A percentile compares a stretch with the other conserved stretches of the same genome.
Evolutionary conservation across 768 basidiomycete genomes (phyloP).

Genomic region (Mycena filopes): DNA sequence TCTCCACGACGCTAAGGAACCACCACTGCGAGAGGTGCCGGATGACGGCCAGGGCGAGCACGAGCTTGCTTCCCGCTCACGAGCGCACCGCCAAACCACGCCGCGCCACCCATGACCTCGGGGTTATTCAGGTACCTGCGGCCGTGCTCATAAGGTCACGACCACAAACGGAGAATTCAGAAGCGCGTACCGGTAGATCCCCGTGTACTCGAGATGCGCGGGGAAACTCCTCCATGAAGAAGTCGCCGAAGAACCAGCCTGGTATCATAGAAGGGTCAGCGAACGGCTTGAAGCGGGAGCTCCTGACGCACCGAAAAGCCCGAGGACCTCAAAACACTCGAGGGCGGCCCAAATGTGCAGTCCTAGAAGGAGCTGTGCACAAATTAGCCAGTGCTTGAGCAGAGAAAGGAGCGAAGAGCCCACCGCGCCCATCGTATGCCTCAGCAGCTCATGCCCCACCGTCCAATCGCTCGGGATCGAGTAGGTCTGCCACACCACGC

Average conservation of each 20-base stretch:
- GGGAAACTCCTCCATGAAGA: constrained; percentile 97
- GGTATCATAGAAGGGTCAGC: constrained; percentile 1
- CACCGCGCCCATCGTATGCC: constrained; percentile 90
- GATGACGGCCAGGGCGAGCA: constrained; percentile 84
- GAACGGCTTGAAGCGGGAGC: no score
- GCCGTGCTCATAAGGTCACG: constrained; percentile 4
- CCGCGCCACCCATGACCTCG: constrained; percentile 94
- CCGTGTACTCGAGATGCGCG: constrained; percentile 90
- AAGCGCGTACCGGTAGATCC: constrained; percentile 85
- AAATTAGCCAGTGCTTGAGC: constrained; percentile 5
- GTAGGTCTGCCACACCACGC: constrained; percentile 93
- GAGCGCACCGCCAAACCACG: constrained; percentile 92
- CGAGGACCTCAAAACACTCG: constrained; percentile 93
- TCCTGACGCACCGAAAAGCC: constrained; percentile 84
- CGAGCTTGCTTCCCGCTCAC: constrained; percentile 95
- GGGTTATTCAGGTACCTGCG: constrained; percentile 91
- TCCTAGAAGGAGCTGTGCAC: constrained; percentile 76
- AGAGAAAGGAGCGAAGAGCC: constrained; percentile 43
- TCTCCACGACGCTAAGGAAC: constrained; percentile 93
- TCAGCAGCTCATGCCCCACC: constrained; percentile 84
- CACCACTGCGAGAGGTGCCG: constrained; percentile 93
- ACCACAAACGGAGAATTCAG: neutral
- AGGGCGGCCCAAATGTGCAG: constrained; percentile 92
- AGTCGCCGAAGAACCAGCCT: constrained; percentile 99
- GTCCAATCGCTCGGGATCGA: constrained; percentile 85